Base-by-base conservation (phyloP, 495 filamentous ascomycete genomes). In the Wilcoxina mikolae region DNA sequence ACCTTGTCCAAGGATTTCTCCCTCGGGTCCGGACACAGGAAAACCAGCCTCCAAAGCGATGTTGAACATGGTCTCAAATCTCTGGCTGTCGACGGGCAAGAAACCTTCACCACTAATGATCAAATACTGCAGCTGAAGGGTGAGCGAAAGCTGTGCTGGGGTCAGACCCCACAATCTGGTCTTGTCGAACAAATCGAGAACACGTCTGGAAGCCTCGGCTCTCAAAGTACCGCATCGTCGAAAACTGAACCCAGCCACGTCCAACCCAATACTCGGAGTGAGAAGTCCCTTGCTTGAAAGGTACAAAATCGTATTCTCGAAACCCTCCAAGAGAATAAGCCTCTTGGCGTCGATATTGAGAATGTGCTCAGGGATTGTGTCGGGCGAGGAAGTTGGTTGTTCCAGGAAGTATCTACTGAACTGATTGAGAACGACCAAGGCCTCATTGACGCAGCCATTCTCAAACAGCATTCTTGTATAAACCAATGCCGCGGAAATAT, bases 391-490 rank as follows among this genome's bases (percentile, higher is more conserved):
- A 15, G n/a, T 29, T 2, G 22, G 47, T 12, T 25, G 10, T 10
- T 28, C 27, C 20, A 50, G 47, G 27, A 50, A 50, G 24, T 12
- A 27, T 3, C 22, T 46, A 28, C 47, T 78, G 59, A 94, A 83
- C 60, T 90, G 83, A 51, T 85, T 73, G 17, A 80, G 84, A 65
- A 95, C 90, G 60, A 94, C 90, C 64, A 79, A 71, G 50, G 89
- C 84, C 24, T 83, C 80, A 57, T 88, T 78, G 12, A 75, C 70
- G 51, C 94, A 73, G 29, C 81, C 87, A 51, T 85, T 83, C 17
- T 81, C 78, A 47, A 90, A 91, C 76, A 49, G 82, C 77, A 67
- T 87, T 70, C 93, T 87, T 50, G 95, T 78, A 71, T 93, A 84
- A 27, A 80, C 72, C 56, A 76, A 62, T 33, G 78, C 74, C 39